Base-by-base conservation (phyloP, 768 basidiomycete genomes). In the Astraeus odoratus region DNA sequence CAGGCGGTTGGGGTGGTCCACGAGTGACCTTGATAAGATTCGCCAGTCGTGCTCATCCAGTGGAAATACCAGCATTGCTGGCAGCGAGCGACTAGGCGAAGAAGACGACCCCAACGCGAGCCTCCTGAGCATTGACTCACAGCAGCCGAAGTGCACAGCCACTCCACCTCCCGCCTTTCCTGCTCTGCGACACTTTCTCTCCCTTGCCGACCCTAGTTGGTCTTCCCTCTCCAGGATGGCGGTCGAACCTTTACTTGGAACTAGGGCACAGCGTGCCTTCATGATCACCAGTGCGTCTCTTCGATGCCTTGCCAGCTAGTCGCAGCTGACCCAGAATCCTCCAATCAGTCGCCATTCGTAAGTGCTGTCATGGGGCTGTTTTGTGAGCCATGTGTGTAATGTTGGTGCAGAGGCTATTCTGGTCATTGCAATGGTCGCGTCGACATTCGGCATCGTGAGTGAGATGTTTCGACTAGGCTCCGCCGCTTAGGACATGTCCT, bases 371-470 rank as follows among this genome's bases (percentile, higher is more conserved):
- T n/a, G 20, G 20, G 38, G n/a, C n/a, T n/a, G n/a, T n/a, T n/a
- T n/a, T n/a, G n/a, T n/a, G 22, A 10, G 19, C 24, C 39, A 25
- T 16, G 15, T 33, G 37, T 24, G 47, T 39, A 25, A 31, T 10
- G 20, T 31, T 51, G 16, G 44, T 54, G 37, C 59, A 90, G 87
- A 91, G 70, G 87, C 83, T 1, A 65, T 84, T 38, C 71, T 81
- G 7, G 86, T 92, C 26, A 68, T 90, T 39, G 72, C 75, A 8
- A 81, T 91, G 80, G 81, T 91, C 44, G 81, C 66, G 30, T 72
- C 84, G 27, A 79, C 79, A 13, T 91, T 88, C 57, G 69, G 73
- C 52, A 67, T 76, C 56, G 88, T 81, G 51, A 51, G 75, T 68
- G 20, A 29, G 35, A 16, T 20, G 27, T 36, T 47, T 34, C 24